Evolutionary conservation across 805 yeast species (phyloP).

Genomic region (Torulaspora gathmanii): DNA sequence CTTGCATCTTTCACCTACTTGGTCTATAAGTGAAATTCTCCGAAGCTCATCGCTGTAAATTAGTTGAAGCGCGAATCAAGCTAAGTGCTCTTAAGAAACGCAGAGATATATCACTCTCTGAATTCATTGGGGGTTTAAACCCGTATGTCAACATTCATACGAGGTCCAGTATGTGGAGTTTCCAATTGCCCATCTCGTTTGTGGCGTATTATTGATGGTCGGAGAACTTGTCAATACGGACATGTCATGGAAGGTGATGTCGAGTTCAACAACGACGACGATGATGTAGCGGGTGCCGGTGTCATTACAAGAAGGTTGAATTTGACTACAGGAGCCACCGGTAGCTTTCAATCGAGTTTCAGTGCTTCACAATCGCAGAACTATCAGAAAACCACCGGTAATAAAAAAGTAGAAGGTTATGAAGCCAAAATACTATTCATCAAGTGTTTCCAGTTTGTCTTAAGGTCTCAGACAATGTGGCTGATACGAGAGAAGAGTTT

Average conservation of each 20-base stretch:
- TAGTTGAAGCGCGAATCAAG: not conserved
- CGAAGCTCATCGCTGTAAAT: constrained; percentile 2
- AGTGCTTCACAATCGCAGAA: constrained; percentile 29
- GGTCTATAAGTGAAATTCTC: not conserved
- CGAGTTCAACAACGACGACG: constrained; percentile 81
- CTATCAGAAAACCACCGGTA: constrained; percentile 9
- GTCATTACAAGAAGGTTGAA: constrained; percentile 53
- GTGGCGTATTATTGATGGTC: constrained; percentile 72
- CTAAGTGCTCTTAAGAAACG: not conserved
- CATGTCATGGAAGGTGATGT: constrained; percentile 80
- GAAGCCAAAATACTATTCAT: constrained; percentile 44
- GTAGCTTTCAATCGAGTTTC: constrained; percentile 37
- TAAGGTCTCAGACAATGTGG: constrained; percentile 45
- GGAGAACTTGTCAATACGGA: constrained; percentile 80
- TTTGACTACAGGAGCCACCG: constrained; percentile 42
- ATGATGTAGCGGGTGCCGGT: constrained; percentile 40
- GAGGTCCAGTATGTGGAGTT: constrained; percentile 84
- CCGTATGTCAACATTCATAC: constrained; percentile 44
- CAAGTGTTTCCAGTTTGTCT: constrained; percentile 46
- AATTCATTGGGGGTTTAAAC: not conserved
- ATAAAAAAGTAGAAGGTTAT: constrained; percentile 42
- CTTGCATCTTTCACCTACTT: not conserved
- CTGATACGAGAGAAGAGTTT: constrained; percentile 35
- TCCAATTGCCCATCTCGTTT: constrained; percentile 81
- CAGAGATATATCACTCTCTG: not conserved